phyloP scores from a whole-genome alignment of 176 grass and related monocot species.

The Triticum turgidum region DNA sequence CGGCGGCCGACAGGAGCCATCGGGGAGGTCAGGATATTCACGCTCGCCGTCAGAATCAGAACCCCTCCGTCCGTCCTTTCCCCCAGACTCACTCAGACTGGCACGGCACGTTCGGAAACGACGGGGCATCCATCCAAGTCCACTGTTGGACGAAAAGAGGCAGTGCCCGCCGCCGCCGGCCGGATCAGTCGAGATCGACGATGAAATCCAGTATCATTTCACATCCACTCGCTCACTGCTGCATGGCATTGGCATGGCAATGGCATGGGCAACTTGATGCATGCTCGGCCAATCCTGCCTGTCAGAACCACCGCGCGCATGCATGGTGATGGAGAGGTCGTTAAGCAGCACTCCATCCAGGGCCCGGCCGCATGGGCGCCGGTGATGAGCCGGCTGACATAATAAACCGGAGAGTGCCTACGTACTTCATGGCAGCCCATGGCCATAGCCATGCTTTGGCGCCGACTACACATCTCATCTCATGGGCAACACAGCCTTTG shows the following conservation, averaged over 20 bases:
- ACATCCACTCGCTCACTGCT: neutral
- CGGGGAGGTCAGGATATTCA: too few relatives aligned
- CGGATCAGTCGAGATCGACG: neutral
- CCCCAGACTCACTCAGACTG: neutral
- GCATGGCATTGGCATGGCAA: neutral
- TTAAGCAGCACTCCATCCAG: too few relatives aligned
- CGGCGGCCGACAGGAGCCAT: too few relatives aligned
- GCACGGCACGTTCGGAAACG: neutral
- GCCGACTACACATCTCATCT: too few relatives aligned
- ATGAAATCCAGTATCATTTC: too few relatives aligned
- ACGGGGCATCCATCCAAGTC: neutral
- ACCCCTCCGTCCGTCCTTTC: too few relatives aligned
- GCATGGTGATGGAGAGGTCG: neutral
- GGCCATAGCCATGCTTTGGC: too few relatives aligned
- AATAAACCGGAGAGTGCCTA: neutral
- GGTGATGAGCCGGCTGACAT: neutral
- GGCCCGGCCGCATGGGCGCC: neutral
- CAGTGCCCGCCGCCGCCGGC: neutral
- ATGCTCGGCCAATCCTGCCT: neutral
- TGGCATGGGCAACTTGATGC: neutral
- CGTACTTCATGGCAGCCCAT: too few relatives aligned
- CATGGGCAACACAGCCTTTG: too few relatives aligned
- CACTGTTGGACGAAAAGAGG: constrained; percentile 7
- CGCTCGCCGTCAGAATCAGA: too few relatives aligned
- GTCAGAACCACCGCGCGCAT: neutral